Base-by-base conservation (phyloP, 805 yeast genomes). In the Saccharomycopsis olivae region DNA sequence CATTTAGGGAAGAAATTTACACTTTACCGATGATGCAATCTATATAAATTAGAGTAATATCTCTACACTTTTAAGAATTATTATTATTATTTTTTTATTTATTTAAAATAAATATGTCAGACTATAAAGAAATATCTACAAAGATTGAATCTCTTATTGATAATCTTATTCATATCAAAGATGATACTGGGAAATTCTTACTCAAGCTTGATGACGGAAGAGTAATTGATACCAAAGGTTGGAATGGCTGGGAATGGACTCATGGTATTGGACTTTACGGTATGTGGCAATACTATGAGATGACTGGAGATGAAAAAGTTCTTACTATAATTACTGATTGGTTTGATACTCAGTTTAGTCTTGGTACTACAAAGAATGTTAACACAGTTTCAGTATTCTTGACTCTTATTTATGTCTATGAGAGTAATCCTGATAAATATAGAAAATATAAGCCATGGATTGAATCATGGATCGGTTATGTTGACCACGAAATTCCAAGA, bases 221-320 rank as follows among this genome's bases (percentile, higher is more conserved):
- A 38, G 48, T 57, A 32, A 57, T 58, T 24, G 64, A 60, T 40
- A 59, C 62, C 40, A 60, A 58, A 40, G 61, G 61, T n/a, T 60
- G 64, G 64, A 52, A 59, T n/a, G 62, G 59, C 14, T 60, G 64
- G 64, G 64, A 60, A 41, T 60, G 64, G 64, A 60, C 63, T 14
- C 64, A 60, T 31, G 64, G 64, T 3, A 57, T 60, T 29, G 64
- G 64, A 3, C 51, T 60, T 17, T 57, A 59, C 41, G 64, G 64
- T 11, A 53, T 59, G 56, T 59, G 63, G 62, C 60, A 59, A 35
- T 59, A 55, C 44, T 56, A 56, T 38, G 52, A 51, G 21, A 47
- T 55, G 17, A 59, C 59, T 21, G 51, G 51, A 15, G 47, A 56
- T 35, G 38, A 41, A n/a, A 35, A 47, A 19, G 49, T 53, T 8